Evolutionary conservation across 768 basidiomycete genomes (phyloP).

Genomic region (Jaapia argillacea): DNA sequence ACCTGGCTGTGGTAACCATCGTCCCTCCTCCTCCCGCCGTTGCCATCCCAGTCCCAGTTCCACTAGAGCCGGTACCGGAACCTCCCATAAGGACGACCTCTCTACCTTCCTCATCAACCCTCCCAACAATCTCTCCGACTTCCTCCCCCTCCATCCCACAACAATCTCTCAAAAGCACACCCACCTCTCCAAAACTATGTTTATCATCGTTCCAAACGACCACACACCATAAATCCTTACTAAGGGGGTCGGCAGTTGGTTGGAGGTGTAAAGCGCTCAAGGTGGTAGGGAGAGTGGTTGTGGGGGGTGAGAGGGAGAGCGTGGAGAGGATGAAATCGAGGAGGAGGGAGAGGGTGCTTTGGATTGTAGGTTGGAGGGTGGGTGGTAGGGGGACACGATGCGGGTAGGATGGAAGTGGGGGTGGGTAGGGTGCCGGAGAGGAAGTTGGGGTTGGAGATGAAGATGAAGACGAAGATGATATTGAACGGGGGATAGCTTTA

Average conservation of each 20-base stretch:
- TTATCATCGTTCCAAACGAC: slow-evolving; percentile 97
- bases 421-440: slow-evolving; percentile 37
- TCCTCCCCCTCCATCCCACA: slow-evolving; percentile 43
- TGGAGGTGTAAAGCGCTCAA: slow-evolving; percentile 67
- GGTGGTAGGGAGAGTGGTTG: slow-evolving; percentile 52
- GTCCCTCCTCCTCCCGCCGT: too few species aligned
- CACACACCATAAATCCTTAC: slow-evolving; percentile 71
- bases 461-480: slow-evolving; percentile 20
- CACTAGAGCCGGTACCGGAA: too few species aligned
- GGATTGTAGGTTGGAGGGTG: slow-evolving; percentile 67
- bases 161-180: slow-evolving; percentile 55
- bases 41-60: too few species aligned
- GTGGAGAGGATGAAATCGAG: slow-evolving; percentile 80
- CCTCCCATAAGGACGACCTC: slow-evolving; percentile 69
- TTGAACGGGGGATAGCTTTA: slow-evolving; percentile 8
- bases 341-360: slow-evolving; percentile 62
- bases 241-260: slow-evolving; percentile 68
- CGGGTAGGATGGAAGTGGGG: slow-evolving; percentile 51
- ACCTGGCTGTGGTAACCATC: slow-evolving; percentile 30
- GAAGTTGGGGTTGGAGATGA: slow-evolving; percentile 31
- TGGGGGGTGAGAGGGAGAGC: slow-evolving; percentile 74
- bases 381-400: slow-evolving; percentile 45
- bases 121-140: slow-evolving; percentile 42
- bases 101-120: slow-evolving; percentile 72
- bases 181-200: slow-evolving; percentile 86